phyloP scores from a whole-genome alignment of 495 filamentous ascomycete species.

The Aspergillus leporis region DNA sequence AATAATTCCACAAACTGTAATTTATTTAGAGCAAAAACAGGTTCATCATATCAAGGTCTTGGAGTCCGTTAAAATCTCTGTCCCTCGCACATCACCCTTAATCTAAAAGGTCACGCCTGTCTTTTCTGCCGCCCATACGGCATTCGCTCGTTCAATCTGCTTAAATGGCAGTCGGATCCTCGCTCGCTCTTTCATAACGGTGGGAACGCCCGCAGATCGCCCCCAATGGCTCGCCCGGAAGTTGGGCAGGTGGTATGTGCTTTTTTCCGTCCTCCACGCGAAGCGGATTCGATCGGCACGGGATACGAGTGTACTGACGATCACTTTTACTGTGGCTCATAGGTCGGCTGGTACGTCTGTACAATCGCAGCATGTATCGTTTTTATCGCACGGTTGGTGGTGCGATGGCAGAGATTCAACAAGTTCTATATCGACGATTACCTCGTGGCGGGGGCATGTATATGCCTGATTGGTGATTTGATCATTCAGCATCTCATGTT shows the following conservation, averaged over 20 bases:
- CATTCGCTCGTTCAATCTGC: not conserved
- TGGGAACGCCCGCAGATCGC: not conserved
- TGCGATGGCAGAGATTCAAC: constrained; percentile 20
- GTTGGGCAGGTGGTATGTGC: constrained; percentile 22
- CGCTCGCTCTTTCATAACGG: not conserved
- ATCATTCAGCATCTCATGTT: constrained; percentile 30
- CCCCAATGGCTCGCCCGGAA: constrained; percentile 18
- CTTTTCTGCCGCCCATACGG: not conserved
- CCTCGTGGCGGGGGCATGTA: constrained; percentile 14
- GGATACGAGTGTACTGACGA: not conserved
- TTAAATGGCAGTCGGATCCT: not conserved
- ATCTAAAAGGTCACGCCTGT: not conserved
- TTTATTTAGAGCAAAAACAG: not conserved
- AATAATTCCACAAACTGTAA: not conserved
- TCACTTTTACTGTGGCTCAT: not conserved
- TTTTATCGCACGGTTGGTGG: constrained; percentile 16
- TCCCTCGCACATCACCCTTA: not conserved
- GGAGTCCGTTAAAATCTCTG: not conserved
- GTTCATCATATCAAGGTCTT: not conserved
- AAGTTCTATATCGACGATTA: constrained; percentile 24
- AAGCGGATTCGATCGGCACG: not conserved
- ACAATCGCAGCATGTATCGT: constrained; percentile 23
- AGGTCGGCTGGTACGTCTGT: constrained; percentile 28
- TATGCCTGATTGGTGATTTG: constrained; percentile 24
- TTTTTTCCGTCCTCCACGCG: not conserved